phyloP scores from a whole-genome alignment of 768 basidiomycete species.

The Trichaptum fuscoviolaceum region DNA sequence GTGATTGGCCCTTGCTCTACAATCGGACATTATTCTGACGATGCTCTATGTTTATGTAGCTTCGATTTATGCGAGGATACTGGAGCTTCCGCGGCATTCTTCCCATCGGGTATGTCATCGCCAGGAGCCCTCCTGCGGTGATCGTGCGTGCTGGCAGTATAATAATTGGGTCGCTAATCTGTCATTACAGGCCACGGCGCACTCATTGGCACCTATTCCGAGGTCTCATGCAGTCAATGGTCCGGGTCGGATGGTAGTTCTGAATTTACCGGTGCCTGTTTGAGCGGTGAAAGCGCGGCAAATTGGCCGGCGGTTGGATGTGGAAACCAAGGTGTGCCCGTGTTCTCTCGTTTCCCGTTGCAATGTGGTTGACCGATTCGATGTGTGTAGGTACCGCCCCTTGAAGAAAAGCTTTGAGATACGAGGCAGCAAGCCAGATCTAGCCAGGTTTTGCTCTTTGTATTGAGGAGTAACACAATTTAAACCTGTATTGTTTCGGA shows the following conservation, averaged over 20 bases:
- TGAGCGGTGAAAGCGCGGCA: constrained; percentile 41
- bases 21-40: constrained; percentile 3
- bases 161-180: not conserved
- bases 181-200: constrained; percentile 37
- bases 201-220: constrained; percentile 45
- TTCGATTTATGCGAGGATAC: constrained; percentile 61
- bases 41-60: constrained; percentile 24
- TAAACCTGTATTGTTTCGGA: not conserved
- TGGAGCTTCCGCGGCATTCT: constrained; percentile 46
- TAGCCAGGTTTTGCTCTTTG: not conserved
- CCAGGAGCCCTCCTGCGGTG: not conserved
- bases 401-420: not conserved
- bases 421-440: not conserved
- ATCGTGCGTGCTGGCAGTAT: not conserved
- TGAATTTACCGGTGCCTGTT: constrained; percentile 47
- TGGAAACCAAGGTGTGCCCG: constrained; percentile 44
- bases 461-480: not conserved
- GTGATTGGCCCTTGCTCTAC: not conserved
- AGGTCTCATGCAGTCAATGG: constrained; percentile 56
- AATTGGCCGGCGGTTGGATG: constrained; percentile 50
- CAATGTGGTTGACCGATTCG: not conserved
- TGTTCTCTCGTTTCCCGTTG: not conserved
- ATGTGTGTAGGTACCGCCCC: not conserved
- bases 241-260: constrained; percentile 42
- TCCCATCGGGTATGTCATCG: constrained; percentile 36